Evolutionary conservation across 768 basidiomycete genomes (phyloP).

Genomic region (Dictyophora rubrovolvata): DNA sequence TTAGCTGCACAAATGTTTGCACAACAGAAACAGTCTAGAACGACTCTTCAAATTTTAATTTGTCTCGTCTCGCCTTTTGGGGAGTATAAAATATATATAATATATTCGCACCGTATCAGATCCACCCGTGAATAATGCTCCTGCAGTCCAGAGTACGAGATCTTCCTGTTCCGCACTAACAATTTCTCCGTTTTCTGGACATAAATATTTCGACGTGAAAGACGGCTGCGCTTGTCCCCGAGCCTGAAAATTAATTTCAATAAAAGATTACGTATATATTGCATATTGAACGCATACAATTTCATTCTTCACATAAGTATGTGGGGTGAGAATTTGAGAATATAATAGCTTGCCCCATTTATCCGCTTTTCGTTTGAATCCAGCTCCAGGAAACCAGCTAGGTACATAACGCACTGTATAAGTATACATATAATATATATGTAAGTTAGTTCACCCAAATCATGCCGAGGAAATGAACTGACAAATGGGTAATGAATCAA

Average conservation of each 20-base stretch:
- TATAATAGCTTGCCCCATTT: conserved; percentile 2
- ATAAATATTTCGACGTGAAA: conserved; percentile 8
- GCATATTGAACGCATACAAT: not conserved
- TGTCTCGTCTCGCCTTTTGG: not conserved
- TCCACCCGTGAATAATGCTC: conserved; percentile 11
- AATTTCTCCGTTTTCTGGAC: not conserved
- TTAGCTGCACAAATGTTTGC: conserved; percentile 25
- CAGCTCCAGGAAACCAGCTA: conserved; percentile 19
- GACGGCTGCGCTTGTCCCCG: conserved; percentile 14
- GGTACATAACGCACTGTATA: conserved; percentile 15
- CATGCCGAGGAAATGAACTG: conserved; percentile 10
- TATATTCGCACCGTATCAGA: conserved; percentile 19
- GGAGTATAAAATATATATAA: not conserved
- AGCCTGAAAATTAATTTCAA: conserved; percentile 7
- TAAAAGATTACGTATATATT: not conserved
- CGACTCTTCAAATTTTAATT: not conserved
- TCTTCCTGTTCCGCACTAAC: conserved; percentile 11
- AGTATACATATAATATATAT: not conserved
- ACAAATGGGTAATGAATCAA: conserved; percentile 33
- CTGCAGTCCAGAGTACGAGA: conserved; percentile 12
- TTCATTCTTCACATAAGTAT: conserved; percentile 4
- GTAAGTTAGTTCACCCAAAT: not conserved
- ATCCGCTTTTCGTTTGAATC: conserved; percentile 13
- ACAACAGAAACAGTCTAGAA: conserved; percentile 23
- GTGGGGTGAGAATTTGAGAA: conserved; percentile 2